Percentiles rank a stretch among this genome's conserved stretches.
Evolutionary conservation across 495 filamentous ascomycete species (phyloP).

Genomic region (Aeminium ludgeri): DNA sequence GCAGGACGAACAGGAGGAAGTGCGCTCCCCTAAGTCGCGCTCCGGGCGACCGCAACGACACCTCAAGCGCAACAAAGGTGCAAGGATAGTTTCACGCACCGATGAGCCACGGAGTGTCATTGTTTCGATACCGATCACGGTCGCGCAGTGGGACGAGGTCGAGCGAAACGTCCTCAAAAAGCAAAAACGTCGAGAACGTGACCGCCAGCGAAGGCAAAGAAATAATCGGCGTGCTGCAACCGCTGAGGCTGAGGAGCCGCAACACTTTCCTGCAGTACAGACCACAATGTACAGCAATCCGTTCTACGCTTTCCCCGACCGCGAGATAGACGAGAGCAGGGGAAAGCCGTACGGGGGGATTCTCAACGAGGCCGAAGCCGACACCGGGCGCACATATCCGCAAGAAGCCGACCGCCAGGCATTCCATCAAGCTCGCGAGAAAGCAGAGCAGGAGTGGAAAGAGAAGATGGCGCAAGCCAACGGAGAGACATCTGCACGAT

Average conservation of each 20-base stretch:
- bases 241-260: conserved; percentile 15
- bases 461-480: conserved; percentile 32
- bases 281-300: conserved; percentile 38
- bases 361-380: conserved; percentile 70
- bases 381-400: conserved; percentile 77
- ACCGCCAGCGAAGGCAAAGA: conserved; percentile 19
- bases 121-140: conserved; percentile 42
- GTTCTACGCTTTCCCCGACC: conserved; percentile 72
- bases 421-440: conserved; percentile 75
- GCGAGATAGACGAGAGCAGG: conserved; percentile 73
- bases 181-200: conserved; percentile 26
- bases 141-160: conserved; percentile 42
- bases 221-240: conserved; percentile 19
- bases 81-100: conserved; percentile 5
- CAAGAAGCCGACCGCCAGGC: conserved; percentile 57
- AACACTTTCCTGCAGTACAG: conserved; percentile 39
- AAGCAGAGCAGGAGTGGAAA: conserved; percentile 85
- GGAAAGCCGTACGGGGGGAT: conserved; percentile 94
- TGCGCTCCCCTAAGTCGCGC: conserved; percentile 11
- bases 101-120: conserved; percentile 31
- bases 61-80: conserved; percentile 10
- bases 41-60: conserved; percentile 12
- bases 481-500: conserved; percentile 31
- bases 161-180: conserved; percentile 35
- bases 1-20: conserved; percentile 9